Evolutionary conservation across 2,329 filamentous ascomycete species (phyloP), one percentile per base, ranked within the genome.

Genomic region (Onygenales sp.): DNA sequence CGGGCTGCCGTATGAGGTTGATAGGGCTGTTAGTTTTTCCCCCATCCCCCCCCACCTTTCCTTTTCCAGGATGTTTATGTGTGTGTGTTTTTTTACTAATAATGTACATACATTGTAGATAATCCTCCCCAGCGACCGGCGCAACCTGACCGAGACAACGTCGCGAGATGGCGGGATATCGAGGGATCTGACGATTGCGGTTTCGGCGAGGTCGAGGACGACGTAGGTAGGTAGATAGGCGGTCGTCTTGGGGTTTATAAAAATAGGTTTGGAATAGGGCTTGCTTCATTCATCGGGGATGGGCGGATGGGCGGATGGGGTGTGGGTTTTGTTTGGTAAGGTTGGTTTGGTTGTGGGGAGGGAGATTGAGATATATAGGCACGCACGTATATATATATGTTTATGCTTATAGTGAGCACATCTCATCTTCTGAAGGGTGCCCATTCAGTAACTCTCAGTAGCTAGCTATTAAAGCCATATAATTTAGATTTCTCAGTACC

Each of bases 1-100:
- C 42, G 77, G 76, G 8, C 61, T 82, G 56, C 78, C 78, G 0
- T 75, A 79, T 33, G 74, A 74, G 42, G 75, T 81, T 57, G 78
- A 82, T 62, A 65, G 70, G 34, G 70, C 70, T 3, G 62, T 71
- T 49, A 49, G 51, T 36, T 27, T 53, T 33, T n/a, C 3, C 33
- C 33, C 17, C 6, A 27, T 17, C 8, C 32, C 2, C 37, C 27
- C 2, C 37, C 27, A 3, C 6, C 34, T 13, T 49, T 49, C 46
- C 13, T 7, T 49, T 17, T 13, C 2, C 1, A 27, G 21, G 21
- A 27, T 27, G 21, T 27, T 3, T 27, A 27, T 27, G 21, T 27
- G 21, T 27, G 4, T 27, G 21, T 27, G 21, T 27, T 3, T 27
- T 27, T 27, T 27, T 27, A 27, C 21, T 37, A 6, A 47, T 34